Conservation (phyloP, 257 asterid genomes). For the Solanum ossicruentum region DNA sequence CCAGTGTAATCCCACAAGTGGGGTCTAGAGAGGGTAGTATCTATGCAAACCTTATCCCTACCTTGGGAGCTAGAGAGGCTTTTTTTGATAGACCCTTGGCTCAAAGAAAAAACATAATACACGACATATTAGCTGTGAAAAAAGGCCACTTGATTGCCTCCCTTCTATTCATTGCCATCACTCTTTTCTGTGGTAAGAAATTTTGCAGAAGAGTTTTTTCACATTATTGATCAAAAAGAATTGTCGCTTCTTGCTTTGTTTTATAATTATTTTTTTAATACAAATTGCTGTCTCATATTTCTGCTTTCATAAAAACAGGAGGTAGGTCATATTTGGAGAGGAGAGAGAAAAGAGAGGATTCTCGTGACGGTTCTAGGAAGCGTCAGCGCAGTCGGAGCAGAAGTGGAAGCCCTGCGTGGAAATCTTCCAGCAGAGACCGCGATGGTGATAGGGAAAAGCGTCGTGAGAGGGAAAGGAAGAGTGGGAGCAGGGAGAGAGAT, state of each 20-base stretch:
- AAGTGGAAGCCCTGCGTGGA: slow-evolving; percentile 66
- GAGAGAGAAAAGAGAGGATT: slow-evolving; percentile 44
- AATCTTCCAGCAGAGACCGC: slow-evolving; percentile 39
- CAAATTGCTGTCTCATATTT: background rate
- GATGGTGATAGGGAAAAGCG: slow-evolving; percentile 48
- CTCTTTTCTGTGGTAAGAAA: background rate
- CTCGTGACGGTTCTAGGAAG: slow-evolving; percentile 45
- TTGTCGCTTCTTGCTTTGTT: background rate
- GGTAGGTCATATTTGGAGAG: slow-evolving; percentile 41
- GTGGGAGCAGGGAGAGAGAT: slow-evolving; percentile 68
- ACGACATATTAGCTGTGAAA: background rate
- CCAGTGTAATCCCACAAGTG: background rate
- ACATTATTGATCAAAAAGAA: background rate
- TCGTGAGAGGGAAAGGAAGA: slow-evolving; percentile 51
- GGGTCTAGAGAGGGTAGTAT: background rate
- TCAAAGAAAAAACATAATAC: background rate
- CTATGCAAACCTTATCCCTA: background rate
- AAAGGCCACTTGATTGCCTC: background rate
- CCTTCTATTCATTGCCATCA: background rate
- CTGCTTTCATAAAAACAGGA: slow-evolving; percentile 14
- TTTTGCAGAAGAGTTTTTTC: background rate
- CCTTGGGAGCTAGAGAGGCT: background rate
- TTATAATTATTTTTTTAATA: background rate
- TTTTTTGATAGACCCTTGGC: background rate
- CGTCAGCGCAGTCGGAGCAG: slow-evolving; percentile 61